Evolutionary conservation across 1,284 basidiomycete genomes (phyloP), one percentile per base, ranked within the genome.

Genomic region (Ganoderma boninense): DNA sequence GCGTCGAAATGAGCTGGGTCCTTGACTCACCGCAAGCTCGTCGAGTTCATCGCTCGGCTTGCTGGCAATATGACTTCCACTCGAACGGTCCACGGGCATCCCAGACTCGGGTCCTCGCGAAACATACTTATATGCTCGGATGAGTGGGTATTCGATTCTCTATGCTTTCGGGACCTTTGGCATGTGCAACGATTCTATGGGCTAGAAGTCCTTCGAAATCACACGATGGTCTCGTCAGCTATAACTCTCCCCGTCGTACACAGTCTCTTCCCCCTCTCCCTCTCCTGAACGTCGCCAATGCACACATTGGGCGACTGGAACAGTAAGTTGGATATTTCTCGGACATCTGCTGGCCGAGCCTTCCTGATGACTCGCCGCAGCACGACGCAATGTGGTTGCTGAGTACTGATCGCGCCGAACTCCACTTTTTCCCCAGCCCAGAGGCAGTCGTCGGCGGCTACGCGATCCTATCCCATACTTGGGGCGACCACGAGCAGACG

Each of bases 381-480:
- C 10, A 23, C n/a, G n/a, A 49, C 46, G n/a, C 16, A 23, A 66
- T 66, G 65, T 66, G 59, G 59, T 20, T 66, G 18, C n/a, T 66
- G 2, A 52, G 46, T 46, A 62, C 65, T n/a, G 52, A 46, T 13
- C 57, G 46, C 23, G 46, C 66, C 3, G 60, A 62, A 32, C 44
- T 62, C 6, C 66, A 44, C 57, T 62, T n/a, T 29, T 62, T 67
- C 32, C 46, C 2, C 3, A n/a, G 44, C 20, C 66, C 66, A 16
- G 61, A 62, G 18, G 18, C 18, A 16, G 61, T 67, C 10, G 23
- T 16, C 20, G 66, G 42, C 13, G 62, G 62, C 16, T 68, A 68
- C 14, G 66, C 62, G 14, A 64, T 68, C 42, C 61, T 68, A 3
- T 68, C 66, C 10, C 66, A 68, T n/a, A 49, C 62, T 4, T 68